Percentiles rank a stretch among this genome's conserved stretches.
These are phyloP conservation scores for Cystobasidium ongulense DNA, from an alignment of 768 basidiomycete genomes.

Conservation along the genomic window DNA sequence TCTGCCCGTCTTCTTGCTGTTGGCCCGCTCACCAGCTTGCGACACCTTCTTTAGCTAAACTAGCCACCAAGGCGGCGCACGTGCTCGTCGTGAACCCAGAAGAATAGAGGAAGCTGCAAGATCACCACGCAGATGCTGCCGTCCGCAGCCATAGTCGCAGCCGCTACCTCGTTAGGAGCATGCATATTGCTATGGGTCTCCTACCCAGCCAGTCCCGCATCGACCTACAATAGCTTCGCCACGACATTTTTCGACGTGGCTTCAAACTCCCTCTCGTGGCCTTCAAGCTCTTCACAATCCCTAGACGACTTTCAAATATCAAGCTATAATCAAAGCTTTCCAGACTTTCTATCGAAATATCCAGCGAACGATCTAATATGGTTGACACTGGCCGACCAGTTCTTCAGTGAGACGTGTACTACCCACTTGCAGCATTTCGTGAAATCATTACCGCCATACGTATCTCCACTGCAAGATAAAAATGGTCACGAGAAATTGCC, in stretches of 20 bases:
- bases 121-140: not conserved
- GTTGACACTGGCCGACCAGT: slow-evolving; percentile 18
- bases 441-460: not conserved
- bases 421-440: slow-evolving; percentile 12
- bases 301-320: slow-evolving; percentile 2
- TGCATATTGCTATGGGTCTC: not conserved
- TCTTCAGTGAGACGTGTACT: slow-evolving; percentile 13
- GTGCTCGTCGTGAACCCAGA: not conserved
- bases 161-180: not conserved
- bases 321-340: slow-evolving; percentile 8
- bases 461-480: not conserved
- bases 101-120: not conserved
- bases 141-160: not conserved
- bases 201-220: not conserved
- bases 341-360: slow-evolving; percentile 11
- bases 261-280: not conserved
- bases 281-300: not conserved
- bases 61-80: no score
- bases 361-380: slow-evolving; percentile 10
- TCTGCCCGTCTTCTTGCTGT: no score
- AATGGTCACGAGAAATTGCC: not conserved
- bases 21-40: no score
- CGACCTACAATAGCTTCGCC: not conserved
- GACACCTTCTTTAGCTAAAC: no score
- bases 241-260: not conserved